Evolutionary conservation across 805 yeast species (phyloP).

Genomic region (Saturnispora galanensis): DNA sequence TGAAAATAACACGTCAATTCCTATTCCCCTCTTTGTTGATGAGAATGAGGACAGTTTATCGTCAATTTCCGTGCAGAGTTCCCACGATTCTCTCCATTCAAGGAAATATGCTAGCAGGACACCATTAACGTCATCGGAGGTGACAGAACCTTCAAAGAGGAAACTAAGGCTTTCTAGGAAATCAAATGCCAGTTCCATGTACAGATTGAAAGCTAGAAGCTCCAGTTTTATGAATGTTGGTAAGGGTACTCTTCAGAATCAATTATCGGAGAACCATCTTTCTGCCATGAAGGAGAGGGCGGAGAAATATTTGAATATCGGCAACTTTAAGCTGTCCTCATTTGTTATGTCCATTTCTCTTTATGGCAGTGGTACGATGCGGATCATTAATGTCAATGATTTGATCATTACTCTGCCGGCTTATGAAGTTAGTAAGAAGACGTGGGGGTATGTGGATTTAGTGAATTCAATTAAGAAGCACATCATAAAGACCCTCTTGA

Average conservation of each 20-base stretch:
- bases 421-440: slow-evolving; percentile 46
- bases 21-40: neutral
- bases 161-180: neutral
- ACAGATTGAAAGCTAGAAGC: neutral
- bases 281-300: slow-evolving; percentile 70
- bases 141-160: neutral
- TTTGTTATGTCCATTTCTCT: slow-evolving; percentile 60
- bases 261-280: slow-evolving; percentile 10
- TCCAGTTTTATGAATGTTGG: neutral
- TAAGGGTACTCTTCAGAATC: neutral
- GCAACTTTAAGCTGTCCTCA: slow-evolving; percentile 42
- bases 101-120: neutral
- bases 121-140: neutral
- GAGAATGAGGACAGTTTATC: neutral
- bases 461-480: slow-evolving; percentile 52
- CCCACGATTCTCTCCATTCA: neutral
- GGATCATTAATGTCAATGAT: slow-evolving; percentile 68
- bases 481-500: slow-evolving; percentile 44
- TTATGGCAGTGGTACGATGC: slow-evolving; percentile 60
- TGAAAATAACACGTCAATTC: neutral
- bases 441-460: slow-evolving; percentile 68
- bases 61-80: neutral
- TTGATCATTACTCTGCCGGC: slow-evolving; percentile 59
- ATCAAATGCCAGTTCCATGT: neutral
- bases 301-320: slow-evolving; percentile 59